Evolutionary conservation across 1,139 yeast species (phyloP), one percentile per base, ranked within the genome.

Genomic region (Pichia sp.): DNA sequence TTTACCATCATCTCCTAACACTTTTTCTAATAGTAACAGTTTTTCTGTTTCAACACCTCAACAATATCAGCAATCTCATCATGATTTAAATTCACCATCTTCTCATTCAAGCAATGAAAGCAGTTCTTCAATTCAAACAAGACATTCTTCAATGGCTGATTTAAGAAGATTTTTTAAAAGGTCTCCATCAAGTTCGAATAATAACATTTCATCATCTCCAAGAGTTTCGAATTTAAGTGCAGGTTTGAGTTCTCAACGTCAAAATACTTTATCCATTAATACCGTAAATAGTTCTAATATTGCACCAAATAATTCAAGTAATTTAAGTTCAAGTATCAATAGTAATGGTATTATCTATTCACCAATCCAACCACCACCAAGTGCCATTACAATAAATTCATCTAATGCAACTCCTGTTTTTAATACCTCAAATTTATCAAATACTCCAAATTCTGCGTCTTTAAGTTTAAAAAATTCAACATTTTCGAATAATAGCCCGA

Each of bases 121-220:
- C 30, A 44, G 29, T n/a, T 52, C 58, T 3, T 43, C 50, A 4
- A 22, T 34, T 13, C 49, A 49, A 50, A 53, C 75, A 22, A 72
- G 75, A 57, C 90, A 84, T 61, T 83, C 83, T 57, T 83, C 90
- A 10, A 85, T 84, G 89, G 85, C 87, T 36, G 89, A 85, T 65
- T 70, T 86, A 66, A 84, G 86, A 64, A 70, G 91, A 54, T 85
- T 86, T 64, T 86, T 86, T 67, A 77, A 76, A 57, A 76, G 78
- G 62, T 69, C 74, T 27, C 64, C 66, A 3, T 66, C 67, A 6
- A 42, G 57, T 7, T 47, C 54, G 19, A 46, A 47, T 10, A 31
- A 56, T 6, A 45, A 51, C 16, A 46, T 57, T 11, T 53, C 64
- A 4, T 56, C 67, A 11, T 54, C 70, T 65, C 79, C 58, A 69